Evolutionary conservation across 352 stramenopile species (phyloP).

Genomic region (Elongisporangium anandrum): DNA sequence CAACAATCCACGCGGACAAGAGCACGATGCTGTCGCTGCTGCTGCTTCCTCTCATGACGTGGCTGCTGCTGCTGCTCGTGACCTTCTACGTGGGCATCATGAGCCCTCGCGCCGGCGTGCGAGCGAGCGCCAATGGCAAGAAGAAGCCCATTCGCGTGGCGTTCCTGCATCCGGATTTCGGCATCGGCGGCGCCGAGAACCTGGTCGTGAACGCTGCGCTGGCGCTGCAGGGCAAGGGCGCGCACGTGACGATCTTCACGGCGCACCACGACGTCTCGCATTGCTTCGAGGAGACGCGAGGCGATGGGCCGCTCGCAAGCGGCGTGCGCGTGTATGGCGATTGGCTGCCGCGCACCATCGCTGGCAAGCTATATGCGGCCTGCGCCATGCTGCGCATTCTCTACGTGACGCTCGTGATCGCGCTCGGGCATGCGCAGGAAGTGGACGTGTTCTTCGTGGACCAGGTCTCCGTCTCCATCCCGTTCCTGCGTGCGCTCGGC

Average conservation of each 20-base stretch:
- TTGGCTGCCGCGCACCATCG: conserved; percentile 91
- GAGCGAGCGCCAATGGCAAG: neutral
- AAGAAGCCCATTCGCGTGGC: conserved; percentile 55
- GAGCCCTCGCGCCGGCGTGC: neutral
- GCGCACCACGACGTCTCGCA: conserved; percentile 93
- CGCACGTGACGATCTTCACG: conserved; percentile 93
- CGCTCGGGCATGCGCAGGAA: conserved; percentile 29
- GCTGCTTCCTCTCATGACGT: neutral
- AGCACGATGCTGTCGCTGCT: neutral
- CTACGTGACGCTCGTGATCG: conserved; percentile 84
- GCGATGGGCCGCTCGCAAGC: conserved; percentile 64
- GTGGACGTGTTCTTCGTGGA: conserved; percentile 80
- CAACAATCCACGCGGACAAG: neutral
- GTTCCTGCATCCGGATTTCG: conserved; percentile 98
- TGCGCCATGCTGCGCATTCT: conserved; percentile 93
- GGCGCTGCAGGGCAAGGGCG: conserved; percentile 77
- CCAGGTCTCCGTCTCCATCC: conserved; percentile 77
- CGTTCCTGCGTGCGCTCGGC: conserved; percentile 62
- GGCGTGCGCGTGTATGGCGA: conserved; percentile 89
- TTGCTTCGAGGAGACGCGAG: conserved; percentile 94
- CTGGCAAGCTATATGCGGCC: conserved; percentile 87
- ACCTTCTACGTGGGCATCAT: neutral
- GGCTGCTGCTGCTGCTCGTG: neutral
- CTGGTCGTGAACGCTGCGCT: conserved; percentile 91
- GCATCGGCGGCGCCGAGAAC: conserved; percentile 96